These are phyloP conservation scores for Zychaea mexicana DNA, from an alignment of 371 early-diverging fungal species.

Conservation along the genomic window DNA sequence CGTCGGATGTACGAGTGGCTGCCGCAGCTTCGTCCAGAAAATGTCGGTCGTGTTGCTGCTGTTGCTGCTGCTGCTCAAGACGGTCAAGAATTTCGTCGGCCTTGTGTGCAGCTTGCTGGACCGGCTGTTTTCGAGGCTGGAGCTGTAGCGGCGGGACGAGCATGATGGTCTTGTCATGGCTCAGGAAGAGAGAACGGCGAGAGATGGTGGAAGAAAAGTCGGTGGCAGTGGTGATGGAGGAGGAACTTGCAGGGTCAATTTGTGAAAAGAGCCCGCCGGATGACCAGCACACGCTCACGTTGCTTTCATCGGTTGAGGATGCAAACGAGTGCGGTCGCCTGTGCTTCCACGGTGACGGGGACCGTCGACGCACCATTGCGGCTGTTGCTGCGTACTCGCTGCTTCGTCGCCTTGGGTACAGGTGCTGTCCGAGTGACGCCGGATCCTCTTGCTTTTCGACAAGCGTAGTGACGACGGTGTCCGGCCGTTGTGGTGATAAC, in stretches of 20 bases:
- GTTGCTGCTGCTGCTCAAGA: conserved; percentile 6
- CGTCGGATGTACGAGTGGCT: conserved; percentile 3
- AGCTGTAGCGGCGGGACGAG: not conserved
- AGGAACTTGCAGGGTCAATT: conserved; percentile 26
- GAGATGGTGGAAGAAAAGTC: conserved; percentile 24
- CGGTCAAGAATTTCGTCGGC: not conserved
- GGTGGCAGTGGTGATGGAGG: conserved; percentile 22
- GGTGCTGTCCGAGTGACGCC: not conserved
- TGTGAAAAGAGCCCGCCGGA: conserved; percentile 32
- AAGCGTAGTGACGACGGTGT: no score
- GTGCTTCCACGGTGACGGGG: not conserved
- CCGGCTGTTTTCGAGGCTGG: not conserved
- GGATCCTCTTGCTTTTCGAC: not conserved
- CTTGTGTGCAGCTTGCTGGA: not conserved
- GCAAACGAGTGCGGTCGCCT: not conserved
- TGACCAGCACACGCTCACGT: conserved; percentile 7
- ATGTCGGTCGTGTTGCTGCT: not conserved
- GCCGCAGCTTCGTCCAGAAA: conserved; percentile 17
- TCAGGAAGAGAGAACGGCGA: conserved; percentile 15
- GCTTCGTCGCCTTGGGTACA: not conserved
- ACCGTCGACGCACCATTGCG: not conserved
- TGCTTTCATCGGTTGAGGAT: not conserved
- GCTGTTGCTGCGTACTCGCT: not conserved
- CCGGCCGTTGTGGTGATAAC: not conserved
- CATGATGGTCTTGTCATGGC: conserved; percentile 14